Base-by-base conservation (phyloP, 73 alveolate species). In the Symbiodinium pilosum region DNA sequence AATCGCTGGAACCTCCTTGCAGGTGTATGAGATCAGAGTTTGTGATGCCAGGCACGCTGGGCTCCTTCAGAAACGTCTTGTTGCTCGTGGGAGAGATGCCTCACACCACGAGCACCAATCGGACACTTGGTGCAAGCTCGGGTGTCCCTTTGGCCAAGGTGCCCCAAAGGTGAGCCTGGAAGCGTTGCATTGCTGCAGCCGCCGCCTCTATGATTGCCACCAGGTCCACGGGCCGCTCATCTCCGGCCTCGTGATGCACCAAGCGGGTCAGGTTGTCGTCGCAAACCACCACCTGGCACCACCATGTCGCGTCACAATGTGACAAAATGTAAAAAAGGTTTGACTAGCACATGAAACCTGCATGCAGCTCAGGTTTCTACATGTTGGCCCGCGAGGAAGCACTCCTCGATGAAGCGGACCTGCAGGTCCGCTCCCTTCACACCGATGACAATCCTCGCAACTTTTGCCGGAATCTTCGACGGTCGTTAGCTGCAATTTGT, bases 331-430 rank as follows among this genome's bases (percentile, higher is more conserved):
- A 54, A 54, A 54, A 54, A 54, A 54, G 24, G 73, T 16, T 16
- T 16, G 24, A 54, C 30, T 16, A 54, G n/a, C n/a, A n/a, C n/a
- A 28, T 0, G 43, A 18, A 40, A 5, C 39, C 41, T n/a, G 12
- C 8, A 21, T n/a, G 85, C 28, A 1, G 38, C 64, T 30, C 16
- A 26, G 81, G 39, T 8, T 14, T 14, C 12, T 36, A 26, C 87
- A 18, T 89, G 96, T 40, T 89, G 96, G 75, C 96, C 96, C 14
- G 51, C 75, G 28, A 32, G 77, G 39, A 89, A 89, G 87, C 96
- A 89, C 39, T 89, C 96, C 75, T 89, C 96, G 42, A 89, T 89
- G 47, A 89, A 89, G 51, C 96, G 87, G 75, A 89, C 95, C 86
- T 64, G 81, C 81, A 64, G 38, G 81, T 64, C 81, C 20, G 81